phyloP scores from a whole-genome alignment of 164 flowering plant species.

The Buxus sempervirens region DNA sequence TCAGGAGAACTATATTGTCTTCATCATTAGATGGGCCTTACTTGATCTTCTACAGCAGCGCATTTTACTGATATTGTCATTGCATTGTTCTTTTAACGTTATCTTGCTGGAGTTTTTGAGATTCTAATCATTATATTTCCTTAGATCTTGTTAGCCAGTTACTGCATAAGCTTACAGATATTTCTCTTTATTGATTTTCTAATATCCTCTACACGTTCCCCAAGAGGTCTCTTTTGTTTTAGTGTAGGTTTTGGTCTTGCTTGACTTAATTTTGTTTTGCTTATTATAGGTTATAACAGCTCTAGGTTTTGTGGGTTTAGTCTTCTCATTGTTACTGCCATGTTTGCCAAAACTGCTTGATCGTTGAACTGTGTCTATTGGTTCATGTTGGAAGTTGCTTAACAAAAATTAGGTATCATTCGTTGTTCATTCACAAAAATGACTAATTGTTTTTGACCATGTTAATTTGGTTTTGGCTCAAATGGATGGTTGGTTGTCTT shows the following conservation, averaged over 20 bases:
- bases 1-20: neutral
- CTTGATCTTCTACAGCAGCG: neutral
- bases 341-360: neutral
- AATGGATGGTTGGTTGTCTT: no score
- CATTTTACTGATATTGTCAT: neutral
- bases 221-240: neutral
- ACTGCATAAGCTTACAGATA: no score
- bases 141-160: neutral
- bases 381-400: neutral
- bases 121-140: neutral
- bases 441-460: no score
- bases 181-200: neutral
- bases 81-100: neutral
- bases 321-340: neutral
- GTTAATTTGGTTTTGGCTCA: no score
- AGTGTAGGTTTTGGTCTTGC: neutral
- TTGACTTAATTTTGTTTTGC: neutral
- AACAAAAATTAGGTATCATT: neutral
- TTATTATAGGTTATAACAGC: neutral
- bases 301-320: neutral
- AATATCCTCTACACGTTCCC: neutral
- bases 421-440: no score
- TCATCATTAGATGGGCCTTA: neutral
- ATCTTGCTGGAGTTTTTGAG: neutral
- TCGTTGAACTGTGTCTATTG: neutral